Percentiles rank a stretch among this genome's conserved stretches.
Evolutionary conservation across 1,139 yeast species (phyloP).

Genomic region (Yamadazyma buinensis): DNA sequence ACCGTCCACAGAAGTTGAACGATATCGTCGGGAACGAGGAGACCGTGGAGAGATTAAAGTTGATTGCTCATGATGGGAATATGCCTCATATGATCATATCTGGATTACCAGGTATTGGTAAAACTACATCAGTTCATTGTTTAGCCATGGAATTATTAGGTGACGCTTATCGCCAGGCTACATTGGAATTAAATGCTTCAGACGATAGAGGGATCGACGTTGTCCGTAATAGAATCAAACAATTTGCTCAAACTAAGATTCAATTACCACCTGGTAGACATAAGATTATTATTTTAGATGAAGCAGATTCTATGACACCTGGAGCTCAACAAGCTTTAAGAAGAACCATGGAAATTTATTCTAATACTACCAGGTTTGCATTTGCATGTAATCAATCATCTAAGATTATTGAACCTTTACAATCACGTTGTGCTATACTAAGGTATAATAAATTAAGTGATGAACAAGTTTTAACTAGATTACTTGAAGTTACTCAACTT

Average conservation of each 20-base stretch:
- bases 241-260: constrained; percentile 73
- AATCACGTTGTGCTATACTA: constrained; percentile 92
- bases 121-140: constrained; percentile 91
- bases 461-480: constrained; percentile 75
- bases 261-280: constrained; percentile 55
- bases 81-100: constrained; percentile 95
- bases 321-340: constrained; percentile 98
- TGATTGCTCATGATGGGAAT: constrained; percentile 89
- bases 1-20: constrained; percentile 71
- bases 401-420: constrained; percentile 94
- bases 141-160: constrained; percentile 84
- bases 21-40: constrained; percentile 95
- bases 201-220: constrained; percentile 51
- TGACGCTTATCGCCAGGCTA: constrained; percentile 71
- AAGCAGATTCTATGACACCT: constrained; percentile 98
- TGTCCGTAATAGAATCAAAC: constrained; percentile 45
- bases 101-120: constrained; percentile 96
- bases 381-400: constrained; percentile 95
- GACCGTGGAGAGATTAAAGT: constrained; percentile 76
- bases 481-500: constrained; percentile 63
- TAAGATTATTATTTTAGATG: constrained; percentile 87
- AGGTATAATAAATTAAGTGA: constrained; percentile 79
- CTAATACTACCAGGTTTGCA: constrained; percentile 93
- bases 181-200: constrained; percentile 67
- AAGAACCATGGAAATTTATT: constrained; percentile 94